phyloP scores from a whole-genome alignment of 2,329 filamentous ascomycete genomes.

The Fusarium praegraminearum region DNA sequence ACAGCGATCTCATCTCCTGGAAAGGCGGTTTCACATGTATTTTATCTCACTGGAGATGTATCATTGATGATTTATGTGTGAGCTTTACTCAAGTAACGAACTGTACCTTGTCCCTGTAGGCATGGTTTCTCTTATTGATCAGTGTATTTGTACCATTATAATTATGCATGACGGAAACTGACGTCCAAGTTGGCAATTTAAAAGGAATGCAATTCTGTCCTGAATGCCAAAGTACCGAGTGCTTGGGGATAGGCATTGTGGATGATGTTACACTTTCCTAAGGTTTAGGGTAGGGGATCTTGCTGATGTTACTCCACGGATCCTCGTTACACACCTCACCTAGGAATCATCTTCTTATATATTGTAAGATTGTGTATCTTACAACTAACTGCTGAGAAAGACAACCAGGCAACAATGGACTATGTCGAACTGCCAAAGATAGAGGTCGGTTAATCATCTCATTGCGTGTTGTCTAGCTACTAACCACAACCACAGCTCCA shows the following conservation, averaged over 20 bases:
- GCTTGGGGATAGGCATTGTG: not conserved
- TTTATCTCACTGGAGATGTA: constrained; percentile 45
- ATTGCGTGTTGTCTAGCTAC: not conserved
- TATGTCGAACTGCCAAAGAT: constrained; percentile 66
- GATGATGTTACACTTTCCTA: too few species aligned
- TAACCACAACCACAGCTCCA: constrained; percentile 68
- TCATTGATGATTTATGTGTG: constrained; percentile 42
- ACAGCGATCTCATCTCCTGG: constrained; percentile 49
- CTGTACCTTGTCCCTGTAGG: not conserved
- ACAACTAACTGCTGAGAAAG: not conserved
- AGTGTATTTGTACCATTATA: not conserved
- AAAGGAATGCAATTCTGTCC: not conserved
- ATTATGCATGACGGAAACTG: not conserved
- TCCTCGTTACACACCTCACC: not conserved
- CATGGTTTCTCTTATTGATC: not conserved
- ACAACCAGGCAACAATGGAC: constrained; percentile 51
- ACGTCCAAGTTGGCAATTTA: too few species aligned
- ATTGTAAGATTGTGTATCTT: not conserved
- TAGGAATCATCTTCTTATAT: not conserved
- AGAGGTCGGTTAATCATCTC: constrained; percentile 55
- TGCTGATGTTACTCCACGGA: not conserved
- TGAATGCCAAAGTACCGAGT: not conserved
- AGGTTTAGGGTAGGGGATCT: constrained; percentile 21
- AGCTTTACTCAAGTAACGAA: constrained; percentile 15
- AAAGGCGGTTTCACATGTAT: constrained; percentile 47